A percentile compares a stretch with the other conserved stretches of the same genome.
These are phyloP conservation scores for Saraca asoca DNA, from an alignment of 331 rosid species.

Conservation along the genomic window DNA sequence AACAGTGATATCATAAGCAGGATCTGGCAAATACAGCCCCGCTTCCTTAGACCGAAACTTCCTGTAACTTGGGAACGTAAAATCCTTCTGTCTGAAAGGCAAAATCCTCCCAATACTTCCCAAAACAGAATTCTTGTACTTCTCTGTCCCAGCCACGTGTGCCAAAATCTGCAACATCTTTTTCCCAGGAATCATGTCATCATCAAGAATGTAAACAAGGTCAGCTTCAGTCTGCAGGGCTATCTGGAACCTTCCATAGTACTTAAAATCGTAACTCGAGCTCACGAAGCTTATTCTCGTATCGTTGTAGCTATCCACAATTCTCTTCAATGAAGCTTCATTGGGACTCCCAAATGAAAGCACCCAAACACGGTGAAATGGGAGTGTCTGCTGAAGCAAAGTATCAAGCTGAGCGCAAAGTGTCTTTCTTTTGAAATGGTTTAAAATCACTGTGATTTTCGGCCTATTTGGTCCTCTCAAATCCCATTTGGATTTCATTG, in stretches of 20 bases:
- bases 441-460: slow-evolving; percentile 73
- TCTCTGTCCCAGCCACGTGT: slow-evolving; percentile 82
- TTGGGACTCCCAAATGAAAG: slow-evolving; percentile 97
- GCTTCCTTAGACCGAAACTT: slow-evolving; percentile 92
- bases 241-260: slow-evolving; percentile 96
- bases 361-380: slow-evolving; percentile 93
- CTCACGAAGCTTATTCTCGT: slow-evolving; percentile 81
- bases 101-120: slow-evolving; percentile 94
- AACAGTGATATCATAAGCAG: slow-evolving; percentile 86
- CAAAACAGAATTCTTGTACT: slow-evolving; percentile 78
- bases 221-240: slow-evolving; percentile 90
- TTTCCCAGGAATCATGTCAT: slow-evolving; percentile 93
- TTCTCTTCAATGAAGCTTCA: slow-evolving; percentile 69
- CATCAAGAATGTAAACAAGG: slow-evolving; percentile 80
- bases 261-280: slow-evolving; percentile 91
- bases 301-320: slow-evolving; percentile 86
- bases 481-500: slow-evolving; percentile 90
- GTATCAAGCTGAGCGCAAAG: slow-evolving; percentile 89
- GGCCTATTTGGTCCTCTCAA: slow-evolving; percentile 55
- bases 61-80: slow-evolving; percentile 88
- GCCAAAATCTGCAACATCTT: slow-evolving; percentile 92
- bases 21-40: slow-evolving; percentile 95
- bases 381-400: slow-evolving; percentile 74
- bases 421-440: slow-evolving; percentile 95
- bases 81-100: slow-evolving; percentile 92